Percentiles rank a stretch among this genome's conserved stretches.
phyloP scores from a whole-genome alignment of 768 basidiomycete species.

The Calvatia gigantea region DNA sequence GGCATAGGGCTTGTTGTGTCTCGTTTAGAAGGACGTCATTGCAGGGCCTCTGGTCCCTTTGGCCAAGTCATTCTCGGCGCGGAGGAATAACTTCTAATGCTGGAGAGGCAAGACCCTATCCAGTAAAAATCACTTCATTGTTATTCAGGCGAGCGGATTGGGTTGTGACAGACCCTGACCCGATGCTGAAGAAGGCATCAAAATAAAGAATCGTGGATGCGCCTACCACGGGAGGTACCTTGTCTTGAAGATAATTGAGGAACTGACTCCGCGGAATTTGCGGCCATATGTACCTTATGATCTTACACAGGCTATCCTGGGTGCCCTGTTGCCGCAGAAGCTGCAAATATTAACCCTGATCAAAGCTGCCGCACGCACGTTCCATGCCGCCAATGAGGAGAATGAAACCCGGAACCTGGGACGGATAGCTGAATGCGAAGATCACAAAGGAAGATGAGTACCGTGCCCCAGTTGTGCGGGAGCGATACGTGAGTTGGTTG shows the following conservation, averaged over 20 bases:
- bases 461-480: too few relatives aligned
- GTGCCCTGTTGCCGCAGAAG: constrained; percentile 13
- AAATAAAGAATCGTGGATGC: constrained; percentile 37
- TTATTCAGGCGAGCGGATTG: constrained; percentile 20
- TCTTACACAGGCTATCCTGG: background rate
- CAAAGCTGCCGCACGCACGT: too few relatives aligned
- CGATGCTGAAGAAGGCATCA: constrained; percentile 29
- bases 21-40: constrained; percentile 9
- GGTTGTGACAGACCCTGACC: constrained; percentile 35
- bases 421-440: too few relatives aligned
- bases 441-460: too few relatives aligned
- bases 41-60: constrained; percentile 1
- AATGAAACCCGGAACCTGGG: too few relatives aligned
- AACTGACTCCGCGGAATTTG: background rate
- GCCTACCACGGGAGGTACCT: constrained; percentile 27
- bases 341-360: constrained; percentile 10
- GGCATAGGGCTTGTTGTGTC: constrained; percentile 1
- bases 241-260: background rate
- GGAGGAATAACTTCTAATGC: constrained; percentile 11
- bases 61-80: constrained; percentile 4
- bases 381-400: too few relatives aligned
- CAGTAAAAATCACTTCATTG: constrained; percentile 30
- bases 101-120: constrained; percentile 23
- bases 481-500: too few relatives aligned
- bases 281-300: constrained; percentile 1